Conservation (phyloP, 345 rosid species). For the Dipteronia dyeriana region DNA sequence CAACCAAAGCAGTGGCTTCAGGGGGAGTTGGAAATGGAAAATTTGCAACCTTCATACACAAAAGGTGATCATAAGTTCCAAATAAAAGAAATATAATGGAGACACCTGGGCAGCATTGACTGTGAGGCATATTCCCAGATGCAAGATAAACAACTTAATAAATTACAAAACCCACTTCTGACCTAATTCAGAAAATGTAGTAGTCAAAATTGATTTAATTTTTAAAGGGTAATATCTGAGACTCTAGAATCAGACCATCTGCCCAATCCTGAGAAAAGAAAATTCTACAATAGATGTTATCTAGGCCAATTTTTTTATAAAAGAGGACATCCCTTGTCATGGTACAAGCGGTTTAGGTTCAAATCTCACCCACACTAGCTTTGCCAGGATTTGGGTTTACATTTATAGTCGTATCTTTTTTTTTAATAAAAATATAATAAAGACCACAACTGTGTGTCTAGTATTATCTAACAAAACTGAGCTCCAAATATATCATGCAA, state of each 20-base stretch:
- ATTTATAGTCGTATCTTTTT: neutral
- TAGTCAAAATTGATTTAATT: neutral
- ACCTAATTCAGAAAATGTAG: neutral
- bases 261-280: neutral
- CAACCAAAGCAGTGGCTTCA: conserved; percentile 51
- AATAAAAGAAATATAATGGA: neutral
- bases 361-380: neutral
- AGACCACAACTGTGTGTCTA: neutral
- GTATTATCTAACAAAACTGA: neutral
- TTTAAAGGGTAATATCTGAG: neutral
- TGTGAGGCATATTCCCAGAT: neutral
- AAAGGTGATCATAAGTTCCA: neutral
- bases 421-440: too few relatives aligned
- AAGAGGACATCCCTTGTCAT: neutral
- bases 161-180: neutral
- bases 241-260: neutral
- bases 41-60: conserved; percentile 60
- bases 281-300: neutral
- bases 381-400: neutral
- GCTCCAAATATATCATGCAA: neutral
- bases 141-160: neutral
- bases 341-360: neutral
- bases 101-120: neutral
- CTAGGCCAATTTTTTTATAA: neutral
- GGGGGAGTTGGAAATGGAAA: conserved; percentile 98